phyloP scores from a whole-genome alignment of 257 asterid species.

The Nicotiana obtusifolia region DNA sequence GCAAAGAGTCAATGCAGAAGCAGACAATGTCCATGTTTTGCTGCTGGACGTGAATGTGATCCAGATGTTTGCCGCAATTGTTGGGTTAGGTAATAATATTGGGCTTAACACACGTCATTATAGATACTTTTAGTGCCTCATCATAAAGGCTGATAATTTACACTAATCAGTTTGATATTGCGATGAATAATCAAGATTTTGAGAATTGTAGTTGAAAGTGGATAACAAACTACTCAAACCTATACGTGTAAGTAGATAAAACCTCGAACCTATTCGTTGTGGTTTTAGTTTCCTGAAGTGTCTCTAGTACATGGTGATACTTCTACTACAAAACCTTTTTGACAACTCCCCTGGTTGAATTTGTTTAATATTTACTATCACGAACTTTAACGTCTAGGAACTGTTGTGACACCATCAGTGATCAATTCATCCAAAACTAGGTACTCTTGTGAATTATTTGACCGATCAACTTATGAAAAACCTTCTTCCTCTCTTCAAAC shows the following conservation, averaged over 20 bases:
- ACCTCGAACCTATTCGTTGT: background rate
- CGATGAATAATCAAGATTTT: background rate
- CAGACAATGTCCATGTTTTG: conserved; percentile 98
- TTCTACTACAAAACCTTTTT: background rate
- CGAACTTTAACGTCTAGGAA: background rate
- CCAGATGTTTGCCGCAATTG: conserved; percentile 99
- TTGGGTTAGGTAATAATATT: conserved; percentile 72
- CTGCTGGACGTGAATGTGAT: conserved; percentile 98
- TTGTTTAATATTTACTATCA: background rate
- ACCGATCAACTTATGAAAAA: background rate
- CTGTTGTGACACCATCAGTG: background rate
- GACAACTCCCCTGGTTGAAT: background rate
- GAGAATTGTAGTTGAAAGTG: background rate
- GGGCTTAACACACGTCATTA: background rate
- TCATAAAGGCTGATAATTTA: background rate
- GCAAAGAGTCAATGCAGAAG: conserved; percentile 99
- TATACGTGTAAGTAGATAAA: background rate
- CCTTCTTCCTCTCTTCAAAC: background rate
- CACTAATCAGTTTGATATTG: background rate
- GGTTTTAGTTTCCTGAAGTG: background rate
- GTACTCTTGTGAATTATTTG: background rate
- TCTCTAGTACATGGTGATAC: background rate
- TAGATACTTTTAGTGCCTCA: background rate
- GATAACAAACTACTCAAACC: background rate
- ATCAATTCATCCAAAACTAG: background rate